Evolutionary conservation across 768 basidiomycete species (phyloP), one percentile per base, ranked within the genome.

Genomic region (Myochromella boudieri): DNA sequence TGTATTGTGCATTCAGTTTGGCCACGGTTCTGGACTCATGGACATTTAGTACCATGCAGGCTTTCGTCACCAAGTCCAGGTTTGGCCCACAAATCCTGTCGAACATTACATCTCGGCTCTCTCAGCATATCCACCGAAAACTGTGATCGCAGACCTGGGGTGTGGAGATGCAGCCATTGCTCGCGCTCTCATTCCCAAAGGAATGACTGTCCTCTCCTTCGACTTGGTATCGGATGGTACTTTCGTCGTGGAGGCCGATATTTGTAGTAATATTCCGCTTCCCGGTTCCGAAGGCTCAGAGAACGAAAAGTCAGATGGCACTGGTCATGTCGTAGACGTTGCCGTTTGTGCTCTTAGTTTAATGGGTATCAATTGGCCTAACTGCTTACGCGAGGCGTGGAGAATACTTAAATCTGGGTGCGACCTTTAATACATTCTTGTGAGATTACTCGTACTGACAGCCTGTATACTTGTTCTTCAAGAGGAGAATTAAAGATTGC

Each of bases 301-400:
- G 5, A 55, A 63, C 12, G 65, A 66, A 32, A 66, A 69, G 29
- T 67, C 67, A 4, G 65, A 70, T 27, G 82, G 78, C 22, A 76
- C 78, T 42, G 91, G 82, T 0, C 85, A 91, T 53, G 65, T 98
- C 2, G 91, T 93, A 2, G 95, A 99, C 61, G 84, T 92, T 5
- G 93, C 83, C 6, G 85, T 98, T 18, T 98, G 93, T 62, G 91
- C 95, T 18, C 75, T 99, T 54, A 97, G 95, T 60, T 73, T 99
- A 52, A 99, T 99, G 97, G 89, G 91, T 25, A 88, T 84, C 12
- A 97, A 99, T 61, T 99, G 97, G 97, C 79, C 90, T n/a, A 76
- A 75, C 36, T 91, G 91, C 57, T 77, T 98, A 21, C 76, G 87
- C 21, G 95, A 99, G 64, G 87, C 90, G 6, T 90, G 91, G 82